phyloP scores from a whole-genome alignment of 352 stramenopile genomes.

The Globisporangium paddicum region DNA sequence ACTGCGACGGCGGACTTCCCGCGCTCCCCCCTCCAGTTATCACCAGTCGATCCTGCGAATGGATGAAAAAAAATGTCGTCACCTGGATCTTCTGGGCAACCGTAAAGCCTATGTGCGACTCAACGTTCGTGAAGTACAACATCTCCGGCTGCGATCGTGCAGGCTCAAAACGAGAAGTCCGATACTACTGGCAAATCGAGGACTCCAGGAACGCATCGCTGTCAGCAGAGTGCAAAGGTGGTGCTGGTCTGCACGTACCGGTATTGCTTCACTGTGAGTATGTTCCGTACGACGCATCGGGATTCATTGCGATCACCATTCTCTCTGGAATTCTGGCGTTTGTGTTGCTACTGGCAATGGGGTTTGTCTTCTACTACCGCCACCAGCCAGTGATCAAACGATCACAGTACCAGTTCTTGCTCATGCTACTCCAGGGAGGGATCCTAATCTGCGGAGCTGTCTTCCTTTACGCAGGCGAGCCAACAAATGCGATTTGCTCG shows the following conservation, averaged over 20 bases:
- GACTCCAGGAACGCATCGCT: slow-evolving; percentile 16
- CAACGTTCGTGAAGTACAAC: slow-evolving; percentile 34
- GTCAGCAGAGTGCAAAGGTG: slow-evolving; percentile 33
- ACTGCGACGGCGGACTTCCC: slow-evolving; percentile 29
- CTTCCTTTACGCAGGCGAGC: slow-evolving; percentile 36
- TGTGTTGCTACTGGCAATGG: slow-evolving; percentile 19
- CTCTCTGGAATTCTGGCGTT: slow-evolving; percentile 17
- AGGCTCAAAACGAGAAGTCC: slow-evolving; percentile 16
- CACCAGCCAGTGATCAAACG: slow-evolving; percentile 52
- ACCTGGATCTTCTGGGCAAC: slow-evolving; percentile 33
- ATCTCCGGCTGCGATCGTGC: slow-evolving; percentile 25
- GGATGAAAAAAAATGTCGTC: slow-evolving; percentile 24
- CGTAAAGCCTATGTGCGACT: slow-evolving; percentile 26
- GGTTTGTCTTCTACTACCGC: slow-evolving; percentile 32
- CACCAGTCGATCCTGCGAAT: slow-evolving; percentile 35
- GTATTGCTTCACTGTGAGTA: slow-evolving; percentile 43
- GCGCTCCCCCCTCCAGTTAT: slow-evolving; percentile 19
- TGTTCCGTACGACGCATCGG: slow-evolving; percentile 20
- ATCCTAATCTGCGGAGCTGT: slow-evolving; percentile 39
- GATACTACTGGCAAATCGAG: slow-evolving; percentile 31
- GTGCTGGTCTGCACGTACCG: slow-evolving; percentile 14
- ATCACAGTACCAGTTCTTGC: slow-evolving; percentile 60
- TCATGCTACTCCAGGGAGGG: slow-evolving; percentile 43
- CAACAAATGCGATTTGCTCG: slow-evolving; percentile 29
- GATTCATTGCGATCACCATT: slow-evolving; percentile 18